Evolutionary conservation across 1,284 basidiomycete species (phyloP).

Genomic region (Ceratobasidium sp.): DNA sequence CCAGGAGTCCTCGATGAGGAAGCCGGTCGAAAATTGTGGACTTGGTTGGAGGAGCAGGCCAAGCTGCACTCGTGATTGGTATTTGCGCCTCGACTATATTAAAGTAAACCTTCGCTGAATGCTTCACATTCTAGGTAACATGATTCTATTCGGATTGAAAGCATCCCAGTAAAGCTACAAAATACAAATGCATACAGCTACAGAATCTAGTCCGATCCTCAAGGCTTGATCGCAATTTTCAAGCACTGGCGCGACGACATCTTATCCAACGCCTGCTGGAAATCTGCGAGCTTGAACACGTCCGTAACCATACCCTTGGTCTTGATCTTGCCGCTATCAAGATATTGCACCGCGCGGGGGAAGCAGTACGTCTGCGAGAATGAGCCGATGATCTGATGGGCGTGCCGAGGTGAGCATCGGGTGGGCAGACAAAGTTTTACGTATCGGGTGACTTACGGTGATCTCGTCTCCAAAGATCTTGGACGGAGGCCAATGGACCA

Average conservation of each 20-base stretch:
- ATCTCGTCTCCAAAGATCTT: constrained; percentile 92
- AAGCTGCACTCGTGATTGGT: constrained; percentile 28
- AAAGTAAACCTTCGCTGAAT: too few species aligned
- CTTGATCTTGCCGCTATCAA: constrained; percentile 84
- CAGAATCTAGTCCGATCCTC: constrained; percentile 32
- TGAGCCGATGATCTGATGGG: constrained; percentile 79
- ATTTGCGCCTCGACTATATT: too few species aligned
- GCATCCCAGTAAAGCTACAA: constrained; percentile 41
- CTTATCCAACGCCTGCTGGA: constrained; percentile 85
- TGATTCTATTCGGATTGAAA: constrained; percentile 9
- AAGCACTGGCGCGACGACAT: constrained; percentile 72
- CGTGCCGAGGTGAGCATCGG: constrained; percentile 10
- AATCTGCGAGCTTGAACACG: constrained; percentile 79
- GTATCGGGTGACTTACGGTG: constrained; percentile 61
- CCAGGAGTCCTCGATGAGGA: constrained; percentile 49
- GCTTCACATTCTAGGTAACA: neutral
- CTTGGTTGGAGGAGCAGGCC: constrained; percentile 60
- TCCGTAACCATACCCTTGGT: constrained; percentile 89
- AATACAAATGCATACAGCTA: constrained; percentile 11
- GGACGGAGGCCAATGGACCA: constrained; percentile 84
- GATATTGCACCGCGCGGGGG: constrained; percentile 87
- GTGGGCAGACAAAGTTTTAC: neutral
- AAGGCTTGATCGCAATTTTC: constrained; percentile 75
- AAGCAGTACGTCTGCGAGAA: constrained; percentile 89
- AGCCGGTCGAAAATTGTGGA: constrained; percentile 58